Base-by-base conservation (phyloP, 495 filamentous ascomycete genomes). In the Penicilliopsis zonata region DNA sequence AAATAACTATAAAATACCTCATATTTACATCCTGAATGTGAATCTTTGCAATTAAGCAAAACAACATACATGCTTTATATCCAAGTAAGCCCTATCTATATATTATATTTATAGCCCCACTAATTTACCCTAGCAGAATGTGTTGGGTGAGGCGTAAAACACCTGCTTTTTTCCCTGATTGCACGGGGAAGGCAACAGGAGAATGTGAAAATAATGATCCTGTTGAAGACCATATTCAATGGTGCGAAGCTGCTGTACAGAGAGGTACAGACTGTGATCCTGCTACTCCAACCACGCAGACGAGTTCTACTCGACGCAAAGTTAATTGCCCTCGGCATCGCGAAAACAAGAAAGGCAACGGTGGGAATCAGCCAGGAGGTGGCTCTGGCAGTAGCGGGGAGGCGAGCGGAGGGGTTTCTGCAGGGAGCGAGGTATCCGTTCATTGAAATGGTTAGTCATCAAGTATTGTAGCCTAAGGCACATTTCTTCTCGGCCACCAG, bases 381-480 rank as follows among this genome's bases (percentile, higher is more conserved):
- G 21, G 21, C 21, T 6, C 6, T n/a, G 21, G 21, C 6, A n/a
- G 21, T 23, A 23, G 6, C 21, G 6, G n/a, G 21, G 6, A 23
- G 6, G 6, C n/a, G 21, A 6, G n/a, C 21, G 21, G 21, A 23
- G 21, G 6, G n/a, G 6, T 23, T 23, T 23, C 21, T 23, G 6
- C n/a, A 6, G 6, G n/a, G n/a, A 6, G 6, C n/a, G 21, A 23
- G 21, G n/a, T n/a, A n/a, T n/a, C n/a, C n/a, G 21, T 23, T n/a
- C n/a, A 6, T n/a, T 43, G 36, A 30, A 34, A 8, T 39, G 34
- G 0, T 31, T 34, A 13, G 41, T 38, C 27, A 34, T 48, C 9
- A 25, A 31, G 34, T 9, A 36, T 23, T 27, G 10, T 27, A 13
- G 4, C n/a, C 25, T 27, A 9, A 6, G n/a, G 6, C 6, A 23